These are phyloP conservation scores for Fusarium sp. DNA, from an alignment of 2,329 filamentous ascomycete species.

Conservation along the genomic window DNA sequence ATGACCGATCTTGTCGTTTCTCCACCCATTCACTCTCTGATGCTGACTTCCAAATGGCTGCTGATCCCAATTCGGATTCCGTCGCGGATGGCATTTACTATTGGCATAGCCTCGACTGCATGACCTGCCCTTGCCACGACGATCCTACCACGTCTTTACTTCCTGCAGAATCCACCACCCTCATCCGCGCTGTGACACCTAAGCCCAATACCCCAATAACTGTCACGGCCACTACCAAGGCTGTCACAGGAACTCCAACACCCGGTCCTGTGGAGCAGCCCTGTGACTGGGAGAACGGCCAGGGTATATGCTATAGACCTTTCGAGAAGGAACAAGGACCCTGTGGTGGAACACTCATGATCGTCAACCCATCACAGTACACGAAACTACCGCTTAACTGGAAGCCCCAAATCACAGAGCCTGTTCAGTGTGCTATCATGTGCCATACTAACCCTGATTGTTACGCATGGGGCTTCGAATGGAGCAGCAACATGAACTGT, in stretches of 20 bases:
- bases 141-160: background rate
- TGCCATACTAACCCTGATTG: background rate
- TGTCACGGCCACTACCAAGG: background rate
- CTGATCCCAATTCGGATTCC: background rate
- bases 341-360: background rate
- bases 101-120: constrained; percentile 4
- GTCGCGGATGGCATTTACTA: background rate
- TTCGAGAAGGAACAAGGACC: background rate
- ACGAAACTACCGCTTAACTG: background rate
- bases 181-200: background rate
- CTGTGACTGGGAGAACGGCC: background rate
- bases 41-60: background rate
- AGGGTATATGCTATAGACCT: background rate
- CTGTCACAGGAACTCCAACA: background rate
- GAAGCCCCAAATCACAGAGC: background rate
- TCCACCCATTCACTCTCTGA: constrained; percentile 1
- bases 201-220: background rate
- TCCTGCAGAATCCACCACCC: background rate
- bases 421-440: background rate
- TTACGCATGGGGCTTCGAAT: background rate
- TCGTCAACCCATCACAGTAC: background rate
- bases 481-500: background rate
- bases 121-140: background rate
- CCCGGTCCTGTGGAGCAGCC: background rate
- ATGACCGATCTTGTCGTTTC: background rate